Evolutionary conservation across 768 basidiomycete species (phyloP), one percentile per base, ranked within the genome.

Genomic region (Gautieria morchelliformis): DNA sequence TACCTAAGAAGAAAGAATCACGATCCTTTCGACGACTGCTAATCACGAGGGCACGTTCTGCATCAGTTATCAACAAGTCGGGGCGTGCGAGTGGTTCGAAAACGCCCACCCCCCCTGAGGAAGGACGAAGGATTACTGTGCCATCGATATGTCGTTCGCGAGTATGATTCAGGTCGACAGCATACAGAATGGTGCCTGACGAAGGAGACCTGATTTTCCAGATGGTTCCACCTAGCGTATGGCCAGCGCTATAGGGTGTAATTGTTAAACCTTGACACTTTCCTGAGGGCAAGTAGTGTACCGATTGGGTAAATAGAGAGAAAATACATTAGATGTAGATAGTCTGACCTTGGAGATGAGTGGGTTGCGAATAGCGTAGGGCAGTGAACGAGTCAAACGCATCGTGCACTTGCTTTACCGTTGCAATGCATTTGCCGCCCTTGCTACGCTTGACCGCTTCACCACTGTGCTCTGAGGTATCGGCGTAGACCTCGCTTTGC

Each of bases 141-240:
- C 93, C 93, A 62, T 98, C 93, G 32, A 99, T 76, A 72, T 97
- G 95, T 37, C 94, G 82, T 68, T 99, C 96, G 54, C 83, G 82
- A 80, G 92, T 94, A 69, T 99, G 96, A 68, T 98, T 98, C 75
- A 97, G 77, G 63, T 93, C 82, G 17, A 97, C 90, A 9, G 93
- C 93, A 67, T 99, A 97, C 24, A 98, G 75, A 35, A 98, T 87
- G 3, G 96, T 97, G 3, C 94, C 95, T 11, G 91, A 90, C 0
- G 93, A 93, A 2, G 96, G 93, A 0, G 94, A 97, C n/a, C 96
- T 85, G 60, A 99, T 88, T 67, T 97, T 97, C 93, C 93, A 98
- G 61, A 99, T 89, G 5, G 94, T 92, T 45, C 95, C 96, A 59
- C 96, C 96, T 15, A 99, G 79, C 0, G 91, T 91, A 69, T 97